Base-by-base conservation (phyloP, 148 eudicot species). In the Vaccinium macrocarpon region DNA sequence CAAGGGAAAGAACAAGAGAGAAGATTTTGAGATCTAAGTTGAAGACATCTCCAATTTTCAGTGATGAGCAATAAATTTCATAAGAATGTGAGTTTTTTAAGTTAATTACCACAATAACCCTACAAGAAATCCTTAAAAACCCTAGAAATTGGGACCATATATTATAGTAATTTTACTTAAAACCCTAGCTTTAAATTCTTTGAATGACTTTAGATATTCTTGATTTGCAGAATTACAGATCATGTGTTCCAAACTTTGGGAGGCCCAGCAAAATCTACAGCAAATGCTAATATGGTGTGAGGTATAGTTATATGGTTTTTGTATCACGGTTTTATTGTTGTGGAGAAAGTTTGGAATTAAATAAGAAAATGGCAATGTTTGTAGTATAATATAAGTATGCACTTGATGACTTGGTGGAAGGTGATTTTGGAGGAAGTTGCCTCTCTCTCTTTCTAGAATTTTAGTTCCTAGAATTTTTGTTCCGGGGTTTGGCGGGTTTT, bases 1-100 rank as follows among this genome's bases (percentile, higher is more conserved):
- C 95, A 51, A 90, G 89, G 55, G 88, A 88, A 79, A 91, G 94
- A 71, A 92, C 94, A 48, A 86, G 83, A 52, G 93, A 88, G 83
- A 91, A 66, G 38, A 23, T 66, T 14, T 10, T 66, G 72, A 66
- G 72, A 27, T 66, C 72, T 8, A 29, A 57, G 29, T 5, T 55
- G 66, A 55, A 70, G 56, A 46, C 49, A 68, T 52, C 70, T 78
- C 46, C 29, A 52, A 21, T 84, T 32, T 53, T 42, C 59, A 38
- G 57, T 83, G 79, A 59, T 59, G 55, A 27, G 4, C 57, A 81
- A 27, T 25, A 59, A 14, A 64, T 59, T 80, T 35, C 82, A 56
- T n/a, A 62, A n/a, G 52, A 68, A 68, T 42, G 74, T 48, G 0
- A 62, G 48, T 19, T 62, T 21, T 25, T 59, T 0, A 59, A 53